Evolutionary conservation across 2,329 filamentous ascomycete species (phyloP), one percentile per base, ranked within the genome.

Genomic region (Thyridium curvatum): DNA sequence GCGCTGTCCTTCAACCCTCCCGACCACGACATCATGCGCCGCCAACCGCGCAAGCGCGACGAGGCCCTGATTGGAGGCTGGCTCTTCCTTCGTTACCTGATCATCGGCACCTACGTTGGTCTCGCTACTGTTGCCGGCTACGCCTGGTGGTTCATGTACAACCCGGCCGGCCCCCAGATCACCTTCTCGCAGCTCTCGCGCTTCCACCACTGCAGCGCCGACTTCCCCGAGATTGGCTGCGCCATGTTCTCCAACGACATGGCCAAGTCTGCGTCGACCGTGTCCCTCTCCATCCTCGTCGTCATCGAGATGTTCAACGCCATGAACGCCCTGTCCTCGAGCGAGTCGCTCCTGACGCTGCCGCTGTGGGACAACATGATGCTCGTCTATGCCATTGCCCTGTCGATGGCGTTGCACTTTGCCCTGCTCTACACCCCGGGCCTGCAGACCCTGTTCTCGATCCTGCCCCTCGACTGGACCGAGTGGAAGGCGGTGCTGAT

Each of bases 91-190:
- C 82, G 93, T 38, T 98, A 98, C 65, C 81, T 98, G 71, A 82
- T 97, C 36, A 93, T 98, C 52, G 93, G 93, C 45, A 88, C 81
- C 8, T 98, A 98, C 48, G 93, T 98, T 42, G 93, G 93, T 58
- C 72, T 88, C 31, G 93, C 93, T 39, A 98, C 93, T 4, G 94
- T 98, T 15, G 89, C 84, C 55, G 93, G 94, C 34, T 98, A 98
- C 58, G 91, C 88, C n/a, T 98, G 93, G 93, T 98, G 89, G 87
- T 98, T 97, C 72, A 90, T 98, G 84, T 95, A 85, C 72, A 91
- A 97, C 68, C 67, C 81, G 8, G 79, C 82, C 49, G 93, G 93
- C 1, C 93, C 93, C 17, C 86, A 94, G 61, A 94, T 98, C 64
- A 81, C 72, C 46, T 95, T 97, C 69, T 84, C 77, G 61, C 87